Conservation (phyloP, 495 filamentous ascomycete species). For the Lasiosphaeria ovina region DNA sequence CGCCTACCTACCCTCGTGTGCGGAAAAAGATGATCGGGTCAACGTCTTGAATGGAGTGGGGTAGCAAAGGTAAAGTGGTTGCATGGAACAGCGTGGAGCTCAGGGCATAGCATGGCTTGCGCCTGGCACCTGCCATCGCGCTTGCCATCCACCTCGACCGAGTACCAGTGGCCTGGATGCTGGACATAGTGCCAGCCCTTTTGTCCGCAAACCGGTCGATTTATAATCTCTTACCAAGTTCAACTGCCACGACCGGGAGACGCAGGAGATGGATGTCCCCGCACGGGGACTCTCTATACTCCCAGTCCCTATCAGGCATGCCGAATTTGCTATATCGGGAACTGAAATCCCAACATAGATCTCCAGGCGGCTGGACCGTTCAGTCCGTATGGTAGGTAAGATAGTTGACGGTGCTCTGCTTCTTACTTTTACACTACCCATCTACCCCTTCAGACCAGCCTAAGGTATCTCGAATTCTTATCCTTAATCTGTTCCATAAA, state of each 20-base stretch:
- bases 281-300: conserved; percentile 5
- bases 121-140: background rate
- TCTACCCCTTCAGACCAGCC: background rate
- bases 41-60: background rate
- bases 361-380: too few relatives aligned
- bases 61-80: conserved; percentile 1
- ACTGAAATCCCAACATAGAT: too few relatives aligned
- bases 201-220: conserved; percentile 6
- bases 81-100: background rate
- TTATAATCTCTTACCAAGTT: conserved; percentile 24
- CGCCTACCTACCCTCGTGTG: background rate
- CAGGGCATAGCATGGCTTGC: background rate
- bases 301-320: too few relatives aligned
- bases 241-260: background rate
- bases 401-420: too few relatives aligned
- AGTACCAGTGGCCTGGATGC: conserved; percentile 15
- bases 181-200: background rate
- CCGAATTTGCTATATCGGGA: too few relatives aligned
- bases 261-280: background rate
- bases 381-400: too few relatives aligned
- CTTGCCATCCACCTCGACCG: background rate
- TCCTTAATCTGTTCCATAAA: background rate
- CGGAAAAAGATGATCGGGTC: background rate
- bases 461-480: too few relatives aligned
- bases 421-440: too few relatives aligned